A percentile compares a stretch with the other conserved stretches of the same genome.
These are phyloP conservation scores for Meira nashicola DNA, from an alignment of 1,284 basidiomycete species.

Conservation along the genomic window DNA sequence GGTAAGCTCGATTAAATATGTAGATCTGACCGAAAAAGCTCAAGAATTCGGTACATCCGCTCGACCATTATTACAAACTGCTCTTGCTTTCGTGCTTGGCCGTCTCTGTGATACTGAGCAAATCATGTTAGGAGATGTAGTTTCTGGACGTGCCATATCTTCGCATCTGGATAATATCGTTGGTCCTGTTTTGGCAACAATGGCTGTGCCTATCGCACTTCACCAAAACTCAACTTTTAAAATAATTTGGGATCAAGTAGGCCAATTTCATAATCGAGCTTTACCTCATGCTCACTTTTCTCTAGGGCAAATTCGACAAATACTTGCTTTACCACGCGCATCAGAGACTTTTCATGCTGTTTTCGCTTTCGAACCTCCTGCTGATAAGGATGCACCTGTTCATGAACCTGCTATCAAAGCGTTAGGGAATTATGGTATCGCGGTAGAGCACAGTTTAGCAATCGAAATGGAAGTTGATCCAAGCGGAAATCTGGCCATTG, in stretches of 20 bases:
- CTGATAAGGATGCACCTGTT: constrained; percentile 9
- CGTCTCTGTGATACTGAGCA: constrained; percentile 41
- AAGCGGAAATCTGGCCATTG: constrained; percentile 26
- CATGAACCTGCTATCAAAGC: constrained; percentile 9
- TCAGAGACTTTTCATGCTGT: constrained; percentile 46
- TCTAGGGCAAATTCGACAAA: constrained; percentile 29
- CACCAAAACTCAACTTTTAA: constrained; percentile 16
- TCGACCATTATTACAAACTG: constrained; percentile 49
- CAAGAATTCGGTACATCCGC: constrained; percentile 37
- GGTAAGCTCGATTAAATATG: too few relatives aligned
- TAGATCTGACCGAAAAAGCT: constrained; percentile 26
- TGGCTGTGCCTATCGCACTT: constrained; percentile 36
- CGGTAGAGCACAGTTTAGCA: constrained; percentile 44
- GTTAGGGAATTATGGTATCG: constrained; percentile 32
- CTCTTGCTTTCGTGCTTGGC: constrained; percentile 48
- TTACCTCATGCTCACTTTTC: constrained; percentile 30
- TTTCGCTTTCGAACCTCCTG: constrained; percentile 46
- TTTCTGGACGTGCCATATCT: constrained; percentile 32
- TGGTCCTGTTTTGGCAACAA: constrained; percentile 45
- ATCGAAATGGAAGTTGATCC: constrained; percentile 32
- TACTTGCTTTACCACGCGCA: constrained; percentile 31
- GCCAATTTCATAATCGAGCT: constrained; percentile 28
- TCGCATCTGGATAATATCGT: constrained; percentile 30
- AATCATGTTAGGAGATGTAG: constrained; percentile 46
- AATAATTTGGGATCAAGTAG: constrained; percentile 24